Conservation (phyloP, 768 basidiomycete genomes). For the Pleurotus platypus region DNA sequence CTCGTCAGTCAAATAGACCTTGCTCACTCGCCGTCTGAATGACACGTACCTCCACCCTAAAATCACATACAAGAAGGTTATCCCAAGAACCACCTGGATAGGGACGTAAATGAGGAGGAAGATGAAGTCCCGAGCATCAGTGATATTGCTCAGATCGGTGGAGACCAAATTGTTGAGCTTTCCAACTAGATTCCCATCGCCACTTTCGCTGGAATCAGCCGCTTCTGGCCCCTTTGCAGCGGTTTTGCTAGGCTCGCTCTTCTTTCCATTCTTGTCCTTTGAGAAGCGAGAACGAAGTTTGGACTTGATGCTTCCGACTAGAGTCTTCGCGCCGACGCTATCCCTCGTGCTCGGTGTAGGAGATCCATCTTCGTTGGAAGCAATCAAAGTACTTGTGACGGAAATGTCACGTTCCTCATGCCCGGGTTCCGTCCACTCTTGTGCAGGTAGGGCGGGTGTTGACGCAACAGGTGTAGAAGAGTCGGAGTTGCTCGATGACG, state of each 20-base stretch:
- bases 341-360: neutral
- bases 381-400: neutral
- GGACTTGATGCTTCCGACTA: neutral
- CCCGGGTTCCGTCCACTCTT: neutral
- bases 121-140: slow-evolving; percentile 31
- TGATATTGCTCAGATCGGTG: slow-evolving; percentile 46
- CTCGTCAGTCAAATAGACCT: neutral
- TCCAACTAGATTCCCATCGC: slow-evolving; percentile 53
- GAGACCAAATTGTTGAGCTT: slow-evolving; percentile 76
- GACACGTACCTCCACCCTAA: slow-evolving; percentile 25
- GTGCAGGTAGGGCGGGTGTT: neutral
- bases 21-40: neutral
- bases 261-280: neutral
- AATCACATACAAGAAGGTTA: slow-evolving; percentile 24
- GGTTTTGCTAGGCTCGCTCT: neutral
- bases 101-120: slow-evolving; percentile 19
- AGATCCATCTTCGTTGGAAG: no score
- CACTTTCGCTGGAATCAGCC: slow-evolving; percentile 11
- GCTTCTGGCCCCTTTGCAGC: neutral
- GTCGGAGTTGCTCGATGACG: neutral
- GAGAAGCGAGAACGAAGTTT: slow-evolving; percentile 2
- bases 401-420: neutral
- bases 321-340: neutral
- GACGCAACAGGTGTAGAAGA: neutral
- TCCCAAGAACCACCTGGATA: slow-evolving; percentile 16